Evolutionary conservation across 768 basidiomycete species (phyloP).

Genomic region (Cyathus striatus): DNA sequence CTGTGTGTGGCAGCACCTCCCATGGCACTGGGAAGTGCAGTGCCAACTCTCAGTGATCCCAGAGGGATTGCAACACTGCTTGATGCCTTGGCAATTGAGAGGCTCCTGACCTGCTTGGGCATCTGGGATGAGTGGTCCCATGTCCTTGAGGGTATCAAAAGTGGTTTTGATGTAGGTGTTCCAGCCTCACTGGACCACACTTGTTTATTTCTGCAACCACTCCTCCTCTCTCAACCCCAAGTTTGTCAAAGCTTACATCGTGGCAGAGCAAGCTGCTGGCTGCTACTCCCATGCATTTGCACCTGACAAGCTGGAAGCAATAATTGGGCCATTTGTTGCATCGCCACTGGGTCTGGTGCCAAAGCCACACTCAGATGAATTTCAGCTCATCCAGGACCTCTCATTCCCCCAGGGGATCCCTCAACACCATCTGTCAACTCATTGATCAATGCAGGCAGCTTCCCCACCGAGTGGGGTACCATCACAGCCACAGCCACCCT

Average conservation of each 20-base stretch:
- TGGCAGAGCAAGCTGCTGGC: slow-evolving; percentile 17
- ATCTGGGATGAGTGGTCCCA: slow-evolving; percentile 17
- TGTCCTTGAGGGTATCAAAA: slow-evolving; percentile 21
- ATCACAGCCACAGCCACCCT: slow-evolving; percentile 18
- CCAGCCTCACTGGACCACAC: slow-evolving; percentile 7
- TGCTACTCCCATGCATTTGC: slow-evolving; percentile 25
- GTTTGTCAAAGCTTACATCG: slow-evolving; percentile 28
- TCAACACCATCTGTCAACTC: slow-evolving; percentile 17
- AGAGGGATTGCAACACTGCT: slow-evolving; percentile 26
- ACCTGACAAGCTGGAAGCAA: slow-evolving; percentile 14
- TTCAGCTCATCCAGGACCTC: slow-evolving; percentile 20
- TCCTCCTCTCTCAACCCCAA: slow-evolving; percentile 20
- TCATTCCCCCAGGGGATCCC: slow-evolving; percentile 22
- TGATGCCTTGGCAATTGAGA: slow-evolving; percentile 5
- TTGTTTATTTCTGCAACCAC: slow-evolving; percentile 27
- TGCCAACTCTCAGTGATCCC: slow-evolving; percentile 17
- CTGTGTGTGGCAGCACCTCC: slow-evolving; percentile 15
- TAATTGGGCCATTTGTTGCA: slow-evolving; percentile 35
- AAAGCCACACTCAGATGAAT: slow-evolving; percentile 19
- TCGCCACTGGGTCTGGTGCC: slow-evolving; percentile 35
- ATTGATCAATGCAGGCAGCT: slow-evolving; percentile 9
- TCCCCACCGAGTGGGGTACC: slow-evolving; percentile 26
- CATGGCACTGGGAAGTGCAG: slow-evolving; percentile 26
- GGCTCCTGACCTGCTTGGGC: slow-evolving; percentile 8
- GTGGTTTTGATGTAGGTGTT: slow-evolving; percentile 32